Evolutionary conservation across 306 rosid genomes (phyloP).

Genomic region (Alnus rubra): DNA sequence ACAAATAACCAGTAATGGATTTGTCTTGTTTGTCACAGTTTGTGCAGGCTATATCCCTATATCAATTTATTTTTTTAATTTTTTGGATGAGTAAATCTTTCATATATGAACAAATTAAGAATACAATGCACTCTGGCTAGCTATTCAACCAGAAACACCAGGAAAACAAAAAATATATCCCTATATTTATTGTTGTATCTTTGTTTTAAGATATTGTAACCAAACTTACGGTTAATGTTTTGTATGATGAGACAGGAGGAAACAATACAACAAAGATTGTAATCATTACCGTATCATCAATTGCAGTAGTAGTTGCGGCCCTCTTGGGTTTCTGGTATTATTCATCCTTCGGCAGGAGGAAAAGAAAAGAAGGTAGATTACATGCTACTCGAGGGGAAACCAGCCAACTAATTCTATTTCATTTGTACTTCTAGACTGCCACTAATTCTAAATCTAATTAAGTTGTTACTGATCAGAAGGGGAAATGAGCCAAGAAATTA

Average conservation of each 20-base stretch:
- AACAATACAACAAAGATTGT: slow-evolving; percentile 7
- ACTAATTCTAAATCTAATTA: neutral
- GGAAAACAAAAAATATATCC: too few relatives aligned
- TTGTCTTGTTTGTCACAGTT: neutral
- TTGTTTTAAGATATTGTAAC: neutral
- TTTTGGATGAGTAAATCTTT: too few relatives aligned
- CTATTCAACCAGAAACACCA: too few relatives aligned
- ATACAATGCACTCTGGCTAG: too few relatives aligned
- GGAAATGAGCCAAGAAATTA: neutral
- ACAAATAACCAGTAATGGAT: neutral
- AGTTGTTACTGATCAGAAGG: neutral
- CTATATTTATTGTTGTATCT: neutral
- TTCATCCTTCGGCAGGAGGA: neutral
- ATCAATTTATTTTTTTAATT: too few relatives aligned
- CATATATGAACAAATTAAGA: too few relatives aligned
- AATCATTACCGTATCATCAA: slow-evolving; percentile 16
- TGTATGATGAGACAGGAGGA: slow-evolving; percentile 4
- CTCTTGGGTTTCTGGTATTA: slow-evolving; percentile 15
- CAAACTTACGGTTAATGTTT: neutral
- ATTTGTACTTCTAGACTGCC: neutral
- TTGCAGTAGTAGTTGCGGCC: slow-evolving; percentile 13
- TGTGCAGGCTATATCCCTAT: neutral
- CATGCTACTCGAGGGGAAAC: neutral
- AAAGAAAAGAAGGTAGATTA: neutral
- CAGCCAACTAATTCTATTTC: too few relatives aligned